phyloP scores from a whole-genome alignment of 768 basidiomycete species.

The Auriscalpium orientale region DNA sequence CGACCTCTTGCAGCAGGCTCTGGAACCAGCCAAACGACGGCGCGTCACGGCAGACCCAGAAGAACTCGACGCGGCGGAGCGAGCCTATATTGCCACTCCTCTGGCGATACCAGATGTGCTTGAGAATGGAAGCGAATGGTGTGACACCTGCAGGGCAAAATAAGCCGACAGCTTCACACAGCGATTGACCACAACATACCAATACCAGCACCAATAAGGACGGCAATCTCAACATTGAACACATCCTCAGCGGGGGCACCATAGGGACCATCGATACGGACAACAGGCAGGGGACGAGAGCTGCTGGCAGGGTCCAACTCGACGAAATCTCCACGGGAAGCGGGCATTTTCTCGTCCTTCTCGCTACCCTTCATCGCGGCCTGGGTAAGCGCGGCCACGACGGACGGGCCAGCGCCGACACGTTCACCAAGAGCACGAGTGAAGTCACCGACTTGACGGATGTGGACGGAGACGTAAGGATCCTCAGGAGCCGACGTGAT shows the following conservation, averaged over 20 bases:
- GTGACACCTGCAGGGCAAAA: conserved; percentile 57
- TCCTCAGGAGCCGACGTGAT: conserved; percentile 95
- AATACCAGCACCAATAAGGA: conserved; percentile 92
- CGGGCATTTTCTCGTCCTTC: conserved; percentile 38
- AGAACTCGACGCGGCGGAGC: conserved; percentile 86
- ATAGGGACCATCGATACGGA: conserved; percentile 86
- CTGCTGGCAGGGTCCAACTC: conserved; percentile 54
- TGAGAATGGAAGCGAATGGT: conserved; percentile 90
- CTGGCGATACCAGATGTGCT: conserved; percentile 94
- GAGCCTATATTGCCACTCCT: conserved; percentile 68
- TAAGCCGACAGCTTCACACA: neutral
- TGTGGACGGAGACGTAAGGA: conserved; percentile 85
- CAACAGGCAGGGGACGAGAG: conserved; percentile 51
- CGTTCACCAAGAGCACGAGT: conserved; percentile 79
- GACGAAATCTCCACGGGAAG: conserved; percentile 68
- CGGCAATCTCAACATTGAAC: conserved; percentile 76
- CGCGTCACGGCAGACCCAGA: conserved; percentile 91
- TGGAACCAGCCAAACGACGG: conserved; percentile 99
- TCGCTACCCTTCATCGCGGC: conserved; percentile 72
- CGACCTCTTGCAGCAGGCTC: conserved; percentile 78
- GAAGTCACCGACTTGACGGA: conserved; percentile 90
- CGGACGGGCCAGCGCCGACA: conserved; percentile 72
- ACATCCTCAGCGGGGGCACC: conserved; percentile 92
- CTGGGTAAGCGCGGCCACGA: conserved; percentile 71
- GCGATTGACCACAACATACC: conserved; percentile 33